Evolutionary conservation across 2,329 filamentous ascomycete genomes (phyloP).

Genomic region (Penicillium sumatraense): DNA sequence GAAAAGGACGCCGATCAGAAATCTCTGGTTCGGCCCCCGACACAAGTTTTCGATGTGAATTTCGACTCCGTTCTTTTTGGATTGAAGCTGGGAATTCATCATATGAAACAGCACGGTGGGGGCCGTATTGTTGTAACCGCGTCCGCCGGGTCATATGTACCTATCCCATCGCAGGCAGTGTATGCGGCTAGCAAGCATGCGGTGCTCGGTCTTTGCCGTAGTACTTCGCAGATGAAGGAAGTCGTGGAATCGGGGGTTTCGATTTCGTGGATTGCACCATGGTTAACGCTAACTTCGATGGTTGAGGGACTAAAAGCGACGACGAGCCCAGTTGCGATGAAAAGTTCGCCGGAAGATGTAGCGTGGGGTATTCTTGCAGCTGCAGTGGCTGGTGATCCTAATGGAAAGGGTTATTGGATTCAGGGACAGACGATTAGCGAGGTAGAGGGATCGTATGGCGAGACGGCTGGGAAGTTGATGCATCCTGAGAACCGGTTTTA

Average conservation of each 20-base stretch:
- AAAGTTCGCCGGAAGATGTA: constrained; percentile 21
- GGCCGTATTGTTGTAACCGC: constrained; percentile 21
- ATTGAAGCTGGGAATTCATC: constrained; percentile 21
- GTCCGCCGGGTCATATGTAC: constrained; percentile 24
- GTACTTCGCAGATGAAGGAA: constrained; percentile 17
- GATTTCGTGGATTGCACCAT: constrained; percentile 23
- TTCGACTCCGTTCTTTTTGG: constrained; percentile 20
- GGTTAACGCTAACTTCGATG: constrained; percentile 26
- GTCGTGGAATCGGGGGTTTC: constrained; percentile 13
- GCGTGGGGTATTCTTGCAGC: constrained; percentile 21
- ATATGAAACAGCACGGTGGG: constrained; percentile 21
- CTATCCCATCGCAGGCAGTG: constrained; percentile 25
- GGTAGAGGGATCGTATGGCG: constrained; percentile 21
- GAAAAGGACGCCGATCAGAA: constrained; percentile 3
- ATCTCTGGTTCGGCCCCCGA: constrained; percentile 12
- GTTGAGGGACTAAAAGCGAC: constrained; percentile 16
- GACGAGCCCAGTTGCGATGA: constrained; percentile 8
- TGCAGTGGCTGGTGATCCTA: constrained; percentile 8
- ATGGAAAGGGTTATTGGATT: constrained; percentile 28
- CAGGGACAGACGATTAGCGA: constrained; percentile 20
- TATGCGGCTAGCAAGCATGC: constrained; percentile 25
- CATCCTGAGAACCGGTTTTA: constrained; percentile 18
- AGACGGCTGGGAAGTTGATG: constrained; percentile 19
- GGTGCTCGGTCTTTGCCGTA: constrained; percentile 21
- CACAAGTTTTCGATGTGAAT: constrained; percentile 14